A percentile compares a stretch with the other conserved stretches of the same genome.
Conservation (phyloP, 1,284 basidiomycete species). For the Vanrija humicola region DNA sequence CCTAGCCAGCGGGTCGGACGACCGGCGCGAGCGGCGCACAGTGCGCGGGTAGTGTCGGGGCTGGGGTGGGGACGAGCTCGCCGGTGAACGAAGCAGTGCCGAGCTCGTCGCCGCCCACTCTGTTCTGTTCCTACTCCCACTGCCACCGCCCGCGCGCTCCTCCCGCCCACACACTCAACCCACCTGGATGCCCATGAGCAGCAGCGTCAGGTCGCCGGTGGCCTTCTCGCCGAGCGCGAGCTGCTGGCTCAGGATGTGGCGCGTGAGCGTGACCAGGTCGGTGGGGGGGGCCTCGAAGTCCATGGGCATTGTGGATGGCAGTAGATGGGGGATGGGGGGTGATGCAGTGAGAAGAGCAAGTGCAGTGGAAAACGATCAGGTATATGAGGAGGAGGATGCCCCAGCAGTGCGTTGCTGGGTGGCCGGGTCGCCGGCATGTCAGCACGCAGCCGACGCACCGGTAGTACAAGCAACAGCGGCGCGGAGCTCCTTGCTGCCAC, state of each 20-base stretch:
- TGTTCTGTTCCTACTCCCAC: neutral
- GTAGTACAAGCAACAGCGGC: too few relatives aligned
- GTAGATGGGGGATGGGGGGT: neutral
- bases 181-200: conserved; percentile 93
- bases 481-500: too few relatives aligned
- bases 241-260: conserved; percentile 82
- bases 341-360: neutral
- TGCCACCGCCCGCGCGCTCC: neutral
- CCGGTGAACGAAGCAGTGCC: too few relatives aligned
- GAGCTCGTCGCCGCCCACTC: neutral
- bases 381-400: neutral
- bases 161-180: neutral
- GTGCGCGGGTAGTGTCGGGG: neutral
- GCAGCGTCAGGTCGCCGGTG: conserved; percentile 88
- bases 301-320: conserved; percentile 6
- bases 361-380: neutral
- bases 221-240: conserved; percentile 70
- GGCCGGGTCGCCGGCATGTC: too few relatives aligned
- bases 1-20: conserved; percentile 53
- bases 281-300: conserved; percentile 63
- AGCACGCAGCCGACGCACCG: too few relatives aligned
- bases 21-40: conserved; percentile 59
- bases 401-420: too few relatives aligned
- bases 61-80: too few relatives aligned
- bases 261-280: conserved; percentile 86